Evolutionary conservation across 2,329 filamentous ascomycete genomes (phyloP).

Genomic region (Cladosporium oxysporum): DNA sequence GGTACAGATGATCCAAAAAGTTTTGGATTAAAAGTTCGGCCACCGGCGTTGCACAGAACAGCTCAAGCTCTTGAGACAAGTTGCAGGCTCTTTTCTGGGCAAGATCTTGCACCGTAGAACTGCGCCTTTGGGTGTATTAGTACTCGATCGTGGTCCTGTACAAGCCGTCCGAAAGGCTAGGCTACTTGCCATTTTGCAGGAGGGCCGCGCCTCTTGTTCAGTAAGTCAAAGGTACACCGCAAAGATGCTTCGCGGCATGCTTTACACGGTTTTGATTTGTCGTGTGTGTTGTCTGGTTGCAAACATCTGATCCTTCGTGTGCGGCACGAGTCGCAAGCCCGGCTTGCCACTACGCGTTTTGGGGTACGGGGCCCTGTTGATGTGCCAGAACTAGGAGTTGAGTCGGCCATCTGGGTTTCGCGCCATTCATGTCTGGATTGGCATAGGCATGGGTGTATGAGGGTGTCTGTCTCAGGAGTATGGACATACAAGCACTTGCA

Average conservation of each 20-base stretch:
- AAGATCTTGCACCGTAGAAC: background rate
- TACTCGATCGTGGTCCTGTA: background rate
- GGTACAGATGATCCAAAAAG: slow-evolving; percentile 1
- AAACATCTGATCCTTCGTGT: slow-evolving; percentile 1
- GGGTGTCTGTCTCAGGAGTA: background rate
- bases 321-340: slow-evolving; percentile 6
- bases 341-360: background rate
- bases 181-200: background rate
- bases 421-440: background rate
- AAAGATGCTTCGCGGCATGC: background rate
- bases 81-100: background rate
- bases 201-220: slow-evolving; percentile 3
- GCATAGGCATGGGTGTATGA: background rate
- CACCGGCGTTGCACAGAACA: slow-evolving; percentile 1
- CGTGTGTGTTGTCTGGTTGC: background rate
- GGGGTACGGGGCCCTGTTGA: background rate
- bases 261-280: background rate
- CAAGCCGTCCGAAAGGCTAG: background rate
- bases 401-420: background rate
- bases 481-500: background rate
- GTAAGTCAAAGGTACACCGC: slow-evolving; percentile 1
- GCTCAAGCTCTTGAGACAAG: background rate
- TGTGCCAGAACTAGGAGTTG: background rate
- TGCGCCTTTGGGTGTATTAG: background rate
- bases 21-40: background rate